Evolutionary conservation across 2,329 filamentous ascomycete species (phyloP), one percentile per base, ranked within the genome.

Genomic region (Fusarium haematococcum): DNA sequence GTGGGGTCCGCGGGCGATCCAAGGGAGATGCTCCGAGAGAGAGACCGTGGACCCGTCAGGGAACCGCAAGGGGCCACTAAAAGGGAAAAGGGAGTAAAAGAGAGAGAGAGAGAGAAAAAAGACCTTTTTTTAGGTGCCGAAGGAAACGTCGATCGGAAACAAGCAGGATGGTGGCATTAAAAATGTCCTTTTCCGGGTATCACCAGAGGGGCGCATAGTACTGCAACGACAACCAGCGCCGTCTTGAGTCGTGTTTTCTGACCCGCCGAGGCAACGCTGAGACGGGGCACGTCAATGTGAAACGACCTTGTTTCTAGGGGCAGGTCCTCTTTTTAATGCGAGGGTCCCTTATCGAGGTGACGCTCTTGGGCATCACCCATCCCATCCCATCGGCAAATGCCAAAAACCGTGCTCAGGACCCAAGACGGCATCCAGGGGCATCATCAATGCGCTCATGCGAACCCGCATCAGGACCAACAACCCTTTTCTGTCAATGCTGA

Each of bases 1-100:
- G 74, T 77, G 76, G 76, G 74, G 75, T 65, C 68, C 69, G 43
- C 67, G 69, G 70, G 72, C 64, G 73, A 74, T 76, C 75, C 71
- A 71, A 75, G 66, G 71, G 73, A 74, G 71, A 74, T 71, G 70
- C 57, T 69, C 67, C 71, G 71, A 74, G 73, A 71, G 67, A 75
- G 72, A 72, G 70, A 74, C 75, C 73, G 73, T 65, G 70, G 73
- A 75, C 73, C 73, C 73, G 69, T 66, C 63, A 63, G 67, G 62
- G 45, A 65, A 43, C 62, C 56, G 62, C 35, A 65, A 61, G 57
- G 67, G 67, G 62, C 67, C 65, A 75, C 63, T 69, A 75, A 65
- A 57, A 52, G 25, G 20, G 37, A 63, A 67, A 64, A 25, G 54
- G 37, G 56, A 59, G 48, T 25, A 14, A 43, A 58, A 27, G 33